Conservation (phyloP, 257 asterid genomes). For the Plantago ovata region DNA sequence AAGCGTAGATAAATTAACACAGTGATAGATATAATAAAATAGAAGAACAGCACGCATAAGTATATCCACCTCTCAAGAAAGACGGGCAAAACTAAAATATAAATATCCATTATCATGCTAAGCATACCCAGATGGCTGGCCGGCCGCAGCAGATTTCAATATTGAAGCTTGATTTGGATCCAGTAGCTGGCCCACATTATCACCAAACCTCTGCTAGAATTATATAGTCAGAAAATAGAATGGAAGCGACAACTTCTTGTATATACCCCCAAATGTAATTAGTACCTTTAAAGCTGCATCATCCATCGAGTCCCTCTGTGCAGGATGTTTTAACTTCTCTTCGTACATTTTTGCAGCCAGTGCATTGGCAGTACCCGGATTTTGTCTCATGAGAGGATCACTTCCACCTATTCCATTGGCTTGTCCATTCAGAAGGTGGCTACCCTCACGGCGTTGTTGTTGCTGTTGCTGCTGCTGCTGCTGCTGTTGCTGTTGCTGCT, state of each 20-base stretch:
- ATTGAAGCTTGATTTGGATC: conserved; percentile 89
- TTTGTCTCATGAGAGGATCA: conserved; percentile 79
- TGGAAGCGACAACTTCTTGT: background rate
- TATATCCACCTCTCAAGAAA: conserved; percentile 9
- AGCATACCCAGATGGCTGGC: conserved; percentile 84
- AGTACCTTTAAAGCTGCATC: conserved; percentile 88
- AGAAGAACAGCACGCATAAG: background rate
- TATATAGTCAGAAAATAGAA: conserved; percentile 13
- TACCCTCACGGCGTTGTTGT: conserved; percentile 70
- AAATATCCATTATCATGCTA: conserved; percentile 3
- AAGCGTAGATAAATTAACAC: background rate
- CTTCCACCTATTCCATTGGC: conserved; percentile 79
- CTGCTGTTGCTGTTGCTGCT: conserved; percentile 49
- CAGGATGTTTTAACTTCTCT: conserved; percentile 74
- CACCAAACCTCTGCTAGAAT: conserved; percentile 89
- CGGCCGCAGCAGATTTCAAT: conserved; percentile 81
- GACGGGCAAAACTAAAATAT: conserved; percentile 7
- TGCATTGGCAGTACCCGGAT: conserved; percentile 78
- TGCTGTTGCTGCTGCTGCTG: conserved; percentile 49
- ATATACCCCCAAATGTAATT: background rate
- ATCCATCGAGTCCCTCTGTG: conserved; percentile 80
- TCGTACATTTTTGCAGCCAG: conserved; percentile 87
- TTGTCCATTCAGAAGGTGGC: conserved; percentile 52
- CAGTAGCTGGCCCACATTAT: conserved; percentile 67
- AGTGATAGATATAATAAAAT: too few species aligned